Evolutionary conservation across 2,329 filamentous ascomycete genomes (phyloP), one percentile per base, ranked within the genome.

Genomic region (Myrmaecium sp.): DNA sequence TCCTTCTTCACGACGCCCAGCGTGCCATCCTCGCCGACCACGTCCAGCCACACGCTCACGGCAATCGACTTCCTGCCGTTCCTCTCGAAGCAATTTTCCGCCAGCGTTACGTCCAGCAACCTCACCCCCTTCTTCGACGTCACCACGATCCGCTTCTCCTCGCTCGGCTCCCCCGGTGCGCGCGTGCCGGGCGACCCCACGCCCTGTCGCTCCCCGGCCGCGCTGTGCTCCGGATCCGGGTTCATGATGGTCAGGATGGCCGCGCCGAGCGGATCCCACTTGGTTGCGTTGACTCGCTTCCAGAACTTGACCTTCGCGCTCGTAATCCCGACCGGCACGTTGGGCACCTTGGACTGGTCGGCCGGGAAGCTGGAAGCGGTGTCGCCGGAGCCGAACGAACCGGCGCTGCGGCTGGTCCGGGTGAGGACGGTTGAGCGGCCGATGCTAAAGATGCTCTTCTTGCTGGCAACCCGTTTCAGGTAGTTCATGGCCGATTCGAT

Each of bases 231-330:
- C 11, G 51, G 47, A 38, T 39, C 49, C n/a, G 81, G 78, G 11
- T 72, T 69, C 46, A 83, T 72, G 41, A 98, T 82, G 10, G 78
- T 81, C 32, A 98, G 58, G 19, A 72, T 64, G 33, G 83, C 91
- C 39, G 80, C 74, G 36, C 89, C 86, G 57, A 84, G 73, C 46
- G 95, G 84, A 33, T 82, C 74, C 89, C 89, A 98, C 47, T 86
- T 86, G 8, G 69, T 61, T 2, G 68, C 61, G 6, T 59, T 60
- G 32, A 83, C 75, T 26, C 86, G 73, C 25, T 80, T 62, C 48
- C 95, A 93, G 8, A 95, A 66, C 18, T 83, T 67, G 39, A 94
- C 80, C 39, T 84, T 84, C 27, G 86, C 71, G 41, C 89, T 83
- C 29, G 74, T 74, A 30, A 81, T 72, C 28, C 74, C 77, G 13